Evolutionary conservation across 2,329 filamentous ascomycete genomes (phyloP).

Genomic region (Microdochium bolleyi): DNA sequence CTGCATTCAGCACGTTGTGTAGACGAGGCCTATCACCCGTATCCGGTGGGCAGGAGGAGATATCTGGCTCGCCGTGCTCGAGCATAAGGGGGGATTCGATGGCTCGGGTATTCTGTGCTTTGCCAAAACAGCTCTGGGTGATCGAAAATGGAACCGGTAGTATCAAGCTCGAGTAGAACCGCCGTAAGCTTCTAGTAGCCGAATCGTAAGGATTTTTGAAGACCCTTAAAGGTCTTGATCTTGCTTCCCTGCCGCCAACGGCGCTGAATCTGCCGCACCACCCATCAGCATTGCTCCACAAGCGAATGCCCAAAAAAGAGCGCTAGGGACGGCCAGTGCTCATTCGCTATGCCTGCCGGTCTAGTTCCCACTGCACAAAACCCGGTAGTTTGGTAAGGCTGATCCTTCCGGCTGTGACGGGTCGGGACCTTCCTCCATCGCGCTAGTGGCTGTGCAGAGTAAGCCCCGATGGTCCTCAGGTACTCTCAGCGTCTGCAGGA

Average conservation of each 20-base stretch:
- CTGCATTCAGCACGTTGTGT: not conserved
- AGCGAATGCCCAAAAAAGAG: not conserved
- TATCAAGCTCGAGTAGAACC: not conserved
- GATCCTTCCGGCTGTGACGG: not conserved
- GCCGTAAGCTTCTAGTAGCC: not conserved
- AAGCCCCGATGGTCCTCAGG: not conserved
- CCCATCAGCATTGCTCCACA: not conserved
- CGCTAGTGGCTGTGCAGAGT: not conserved
- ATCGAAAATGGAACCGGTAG: not conserved
- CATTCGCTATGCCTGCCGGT: not conserved
- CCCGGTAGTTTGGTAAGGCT: not conserved
- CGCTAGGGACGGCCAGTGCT: not conserved
- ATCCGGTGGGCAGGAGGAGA: not conserved
- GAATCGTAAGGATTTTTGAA: not conserved
- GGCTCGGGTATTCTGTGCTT: not conserved
- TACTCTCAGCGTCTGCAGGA: not conserved
- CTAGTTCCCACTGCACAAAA: not conserved
- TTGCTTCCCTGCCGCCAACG: not conserved
- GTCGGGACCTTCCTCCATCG: not conserved
- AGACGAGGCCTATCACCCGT: not conserved
- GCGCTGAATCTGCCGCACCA: not conserved
- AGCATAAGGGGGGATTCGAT: not conserved
- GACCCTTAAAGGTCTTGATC: not conserved
- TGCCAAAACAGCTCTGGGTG: not conserved
- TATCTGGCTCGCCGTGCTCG: not conserved